Evolutionary conservation across 805 yeast genomes (phyloP).

Genomic region (Candida tallmaniae): DNA sequence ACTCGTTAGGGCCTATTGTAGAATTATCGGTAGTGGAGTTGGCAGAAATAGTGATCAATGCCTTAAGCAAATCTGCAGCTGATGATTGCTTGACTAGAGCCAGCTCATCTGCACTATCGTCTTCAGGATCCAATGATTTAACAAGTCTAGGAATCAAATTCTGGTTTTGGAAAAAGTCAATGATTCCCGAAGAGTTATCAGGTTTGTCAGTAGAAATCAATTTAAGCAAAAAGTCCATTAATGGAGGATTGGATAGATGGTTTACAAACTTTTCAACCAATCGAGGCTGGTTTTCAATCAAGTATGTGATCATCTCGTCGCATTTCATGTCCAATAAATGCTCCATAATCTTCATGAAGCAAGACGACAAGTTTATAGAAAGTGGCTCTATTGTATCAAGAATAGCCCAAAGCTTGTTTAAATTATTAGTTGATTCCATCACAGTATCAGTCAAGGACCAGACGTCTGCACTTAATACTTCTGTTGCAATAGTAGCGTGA

Average conservation of each 20-base stretch:
- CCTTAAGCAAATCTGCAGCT: conserved; percentile 44
- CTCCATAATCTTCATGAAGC: conserved; percentile 89
- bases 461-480: conserved; percentile 83
- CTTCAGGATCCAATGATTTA: conserved; percentile 25
- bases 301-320: conserved; percentile 42
- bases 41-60: conserved; percentile 43
- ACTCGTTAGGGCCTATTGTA: conserved; percentile 44
- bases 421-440: conserved; percentile 63
- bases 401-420: conserved; percentile 74
- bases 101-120: conserved; percentile 12
- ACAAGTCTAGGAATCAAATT: conserved; percentile 32
- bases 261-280: conserved; percentile 39
- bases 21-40: conserved; percentile 43
- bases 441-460: conserved; percentile 92
- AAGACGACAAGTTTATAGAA: conserved; percentile 74
- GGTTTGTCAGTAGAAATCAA: conserved; percentile 44
- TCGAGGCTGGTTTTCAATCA: conserved; percentile 39
- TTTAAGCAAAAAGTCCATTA: conserved; percentile 42
- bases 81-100: conserved; percentile 32
- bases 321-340: conserved; percentile 45
- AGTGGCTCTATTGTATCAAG: conserved; percentile 64
- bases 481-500: conserved; percentile 60
- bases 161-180: conserved; percentile 41
- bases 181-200: conserved; percentile 43
- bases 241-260: conserved; percentile 42